phyloP scores from a whole-genome alignment of 306 rosid genomes.

The Vigna unguiculata region DNA sequence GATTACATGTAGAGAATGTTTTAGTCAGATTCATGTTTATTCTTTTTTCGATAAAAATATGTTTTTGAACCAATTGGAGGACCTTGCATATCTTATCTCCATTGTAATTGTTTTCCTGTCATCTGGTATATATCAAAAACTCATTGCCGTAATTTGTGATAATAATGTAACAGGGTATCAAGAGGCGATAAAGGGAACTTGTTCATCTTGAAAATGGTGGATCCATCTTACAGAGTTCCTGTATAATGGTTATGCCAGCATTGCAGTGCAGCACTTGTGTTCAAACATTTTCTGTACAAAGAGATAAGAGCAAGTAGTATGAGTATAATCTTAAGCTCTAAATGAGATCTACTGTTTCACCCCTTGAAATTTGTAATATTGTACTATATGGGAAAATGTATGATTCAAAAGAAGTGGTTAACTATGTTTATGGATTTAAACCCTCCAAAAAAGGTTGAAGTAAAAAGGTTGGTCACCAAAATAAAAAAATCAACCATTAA shows the following conservation, averaged over 20 bases:
- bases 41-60: neutral
- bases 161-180: slow-evolving; percentile 70
- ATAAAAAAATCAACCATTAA: too few relatives aligned
- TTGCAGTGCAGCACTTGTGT: neutral
- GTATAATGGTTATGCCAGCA: slow-evolving; percentile 42
- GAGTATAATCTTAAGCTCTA: neutral
- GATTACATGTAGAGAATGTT: slow-evolving; percentile 19
- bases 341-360: neutral
- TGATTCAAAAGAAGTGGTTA: slow-evolving; percentile 22
- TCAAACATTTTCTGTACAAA: slow-evolving; percentile 32
- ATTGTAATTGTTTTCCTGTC: neutral
- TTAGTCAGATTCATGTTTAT: slow-evolving; percentile 3
- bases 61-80: slow-evolving; percentile 18
- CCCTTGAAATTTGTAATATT: neutral
- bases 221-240: slow-evolving; percentile 85
- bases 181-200: slow-evolving; percentile 95
- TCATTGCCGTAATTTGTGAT: neutral
- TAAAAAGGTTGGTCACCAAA: neutral
- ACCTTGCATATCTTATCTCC: slow-evolving; percentile 2
- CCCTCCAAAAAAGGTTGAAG: neutral
- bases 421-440: neutral
- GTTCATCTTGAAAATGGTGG: slow-evolving; percentile 85
- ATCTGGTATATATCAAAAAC: slow-evolving; percentile 15
- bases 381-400: neutral
- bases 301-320: slow-evolving; percentile 15